These are phyloP conservation scores for Haplosporangium gracile DNA, from an alignment of 192 early-diverging fungal species.

Conservation along the genomic window DNA sequence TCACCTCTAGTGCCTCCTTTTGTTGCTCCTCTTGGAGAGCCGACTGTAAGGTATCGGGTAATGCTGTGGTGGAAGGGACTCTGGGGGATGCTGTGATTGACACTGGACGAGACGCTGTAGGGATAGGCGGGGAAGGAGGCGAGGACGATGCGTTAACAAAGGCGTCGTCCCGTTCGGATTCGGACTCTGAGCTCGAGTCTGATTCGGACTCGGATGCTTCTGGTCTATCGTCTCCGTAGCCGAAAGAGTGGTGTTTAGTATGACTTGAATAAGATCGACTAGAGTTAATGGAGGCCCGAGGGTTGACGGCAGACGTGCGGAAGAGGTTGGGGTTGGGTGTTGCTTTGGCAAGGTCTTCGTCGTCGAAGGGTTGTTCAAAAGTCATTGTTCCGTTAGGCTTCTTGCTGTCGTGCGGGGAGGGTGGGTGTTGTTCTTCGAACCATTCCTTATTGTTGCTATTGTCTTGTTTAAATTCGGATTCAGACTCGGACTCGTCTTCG, in stretches of 20 bases:
- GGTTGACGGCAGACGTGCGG: not conserved
- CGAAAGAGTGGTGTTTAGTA: constrained; percentile 54
- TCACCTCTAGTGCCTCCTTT: not conserved
- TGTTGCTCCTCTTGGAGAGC: not conserved
- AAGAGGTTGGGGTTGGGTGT: constrained; percentile 33
- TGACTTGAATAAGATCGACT: constrained; percentile 44
- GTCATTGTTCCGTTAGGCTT: not conserved
- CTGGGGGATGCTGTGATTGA: constrained; percentile 1
- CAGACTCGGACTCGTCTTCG: constrained; percentile 9
- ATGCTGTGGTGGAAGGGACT: not conserved
- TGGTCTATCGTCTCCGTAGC: constrained; percentile 30
- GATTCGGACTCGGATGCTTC: constrained; percentile 51
- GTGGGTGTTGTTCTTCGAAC: not conserved
- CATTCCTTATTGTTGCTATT: not conserved
- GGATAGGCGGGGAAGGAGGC: constrained; percentile 14
- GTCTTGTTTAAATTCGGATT: constrained; percentile 9
- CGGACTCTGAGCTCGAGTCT: constrained; percentile 45
- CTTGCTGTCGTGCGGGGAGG: not conserved
- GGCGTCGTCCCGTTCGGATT: constrained; percentile 34
- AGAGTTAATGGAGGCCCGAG: constrained; percentile 35
- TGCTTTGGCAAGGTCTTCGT: constrained; percentile 7
- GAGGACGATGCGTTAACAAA: constrained; percentile 19
- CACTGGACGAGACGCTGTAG: constrained; percentile 2
- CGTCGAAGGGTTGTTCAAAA: constrained; percentile 34
- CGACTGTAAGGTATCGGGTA: not conserved